Conservation (phyloP, 345 rosid genomes). For the Hirschfeldia incana region DNA sequence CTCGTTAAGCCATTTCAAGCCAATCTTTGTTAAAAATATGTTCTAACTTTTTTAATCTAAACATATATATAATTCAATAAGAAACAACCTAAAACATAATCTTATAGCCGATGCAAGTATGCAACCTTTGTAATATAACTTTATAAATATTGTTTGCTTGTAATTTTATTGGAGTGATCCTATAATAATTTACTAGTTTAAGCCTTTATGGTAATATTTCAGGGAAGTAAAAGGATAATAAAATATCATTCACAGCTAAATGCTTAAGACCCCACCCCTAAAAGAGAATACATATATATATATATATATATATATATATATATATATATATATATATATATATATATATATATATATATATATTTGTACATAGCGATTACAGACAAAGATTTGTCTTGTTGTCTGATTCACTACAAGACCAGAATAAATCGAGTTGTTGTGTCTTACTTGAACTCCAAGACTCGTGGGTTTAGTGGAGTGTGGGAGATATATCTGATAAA, state of each 20-base stretch:
- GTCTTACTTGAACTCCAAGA: slow-evolving; percentile 33
- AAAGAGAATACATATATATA: slow-evolving; percentile 8
- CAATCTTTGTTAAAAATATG: slow-evolving; percentile 30
- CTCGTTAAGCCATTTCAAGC: slow-evolving; percentile 63
- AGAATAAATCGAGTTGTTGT: background rate
- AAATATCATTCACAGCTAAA: slow-evolving; percentile 16
- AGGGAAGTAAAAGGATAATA: background rate
- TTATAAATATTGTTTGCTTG: background rate
- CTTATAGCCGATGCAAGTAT: background rate
- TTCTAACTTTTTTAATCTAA: slow-evolving; percentile 21
- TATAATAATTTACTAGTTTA: background rate
- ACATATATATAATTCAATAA: slow-evolving; percentile 15
- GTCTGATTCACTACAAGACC: slow-evolving; percentile 28
- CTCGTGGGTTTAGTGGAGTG: slow-evolving; percentile 22
- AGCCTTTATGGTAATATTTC: background rate
- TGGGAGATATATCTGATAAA: slow-evolving; percentile 27
- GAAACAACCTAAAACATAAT: background rate
- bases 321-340: slow-evolving; percentile 10
- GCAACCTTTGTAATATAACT: background rate
- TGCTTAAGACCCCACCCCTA: slow-evolving; percentile 7
- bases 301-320: slow-evolving; percentile 17
- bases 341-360: slow-evolving; percentile 17
- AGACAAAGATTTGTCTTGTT: slow-evolving; percentile 25
- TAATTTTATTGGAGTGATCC: background rate
- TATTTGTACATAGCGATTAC: slow-evolving; percentile 28